These are phyloP conservation scores for Saxophila tyrrhenica DNA, from an alignment of 495 filamentous ascomycete species.

Conservation along the genomic window DNA sequence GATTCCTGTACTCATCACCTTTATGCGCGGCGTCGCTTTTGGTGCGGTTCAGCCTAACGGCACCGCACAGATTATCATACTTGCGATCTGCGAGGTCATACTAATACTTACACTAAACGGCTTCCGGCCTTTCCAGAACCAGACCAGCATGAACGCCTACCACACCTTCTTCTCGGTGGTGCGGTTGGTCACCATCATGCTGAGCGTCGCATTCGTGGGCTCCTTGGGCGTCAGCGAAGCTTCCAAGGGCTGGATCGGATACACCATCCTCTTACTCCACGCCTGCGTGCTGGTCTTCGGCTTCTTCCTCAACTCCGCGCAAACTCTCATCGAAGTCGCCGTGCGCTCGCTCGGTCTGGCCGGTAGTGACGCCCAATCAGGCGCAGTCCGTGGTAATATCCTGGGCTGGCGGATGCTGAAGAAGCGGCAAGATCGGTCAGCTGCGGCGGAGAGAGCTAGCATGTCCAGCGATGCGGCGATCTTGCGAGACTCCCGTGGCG, in stretches of 20 bases:
- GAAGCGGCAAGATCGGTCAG: constrained; percentile 7
- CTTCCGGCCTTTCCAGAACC: constrained; percentile 77
- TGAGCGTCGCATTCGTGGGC: constrained; percentile 81
- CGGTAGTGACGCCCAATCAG: constrained; percentile 13
- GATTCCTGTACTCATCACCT: constrained; percentile 70
- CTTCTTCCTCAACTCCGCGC: constrained; percentile 84
- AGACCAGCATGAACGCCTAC: constrained; percentile 96
- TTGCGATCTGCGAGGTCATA: constrained; percentile 90
- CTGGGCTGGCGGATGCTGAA: constrained; percentile 17
- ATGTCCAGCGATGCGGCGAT: constrained; percentile 73
- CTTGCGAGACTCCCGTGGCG: constrained; percentile 54
- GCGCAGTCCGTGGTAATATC: constrained; percentile 16
- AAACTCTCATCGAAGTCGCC: constrained; percentile 77
- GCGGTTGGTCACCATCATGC: constrained; percentile 64
- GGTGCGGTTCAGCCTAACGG: constrained; percentile 88
- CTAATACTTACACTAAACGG: constrained; percentile 78
- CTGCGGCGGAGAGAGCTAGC: constrained; percentile 49
- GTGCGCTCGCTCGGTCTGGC: constrained; percentile 33
- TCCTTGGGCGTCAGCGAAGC: constrained; percentile 64
- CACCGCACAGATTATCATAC: constrained; percentile 78
- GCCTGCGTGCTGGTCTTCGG: constrained; percentile 80
- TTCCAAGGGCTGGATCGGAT: constrained; percentile 87
- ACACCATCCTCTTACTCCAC: constrained; percentile 79
- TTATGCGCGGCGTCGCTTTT: constrained; percentile 78
- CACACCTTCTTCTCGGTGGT: constrained; percentile 74